These are phyloP conservation scores for Sclerotinia borealis DNA, from an alignment of 2,329 filamentous ascomycete species.

Conservation along the genomic window DNA sequence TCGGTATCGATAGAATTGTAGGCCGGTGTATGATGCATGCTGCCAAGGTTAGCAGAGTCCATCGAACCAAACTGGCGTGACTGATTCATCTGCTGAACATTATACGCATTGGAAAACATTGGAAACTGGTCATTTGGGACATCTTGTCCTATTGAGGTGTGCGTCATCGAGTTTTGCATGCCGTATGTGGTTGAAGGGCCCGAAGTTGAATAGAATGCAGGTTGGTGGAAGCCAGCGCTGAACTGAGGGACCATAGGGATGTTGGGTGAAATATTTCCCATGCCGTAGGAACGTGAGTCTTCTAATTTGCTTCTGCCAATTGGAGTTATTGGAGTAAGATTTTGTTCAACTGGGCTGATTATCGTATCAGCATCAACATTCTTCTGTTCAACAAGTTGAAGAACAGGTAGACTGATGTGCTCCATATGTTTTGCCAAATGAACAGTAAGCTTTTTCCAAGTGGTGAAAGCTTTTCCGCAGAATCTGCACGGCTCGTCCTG, in stretches of 20 bases:
- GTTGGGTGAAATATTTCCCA: conserved; percentile 26
- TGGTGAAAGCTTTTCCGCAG: conserved; percentile 72
- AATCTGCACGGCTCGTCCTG: conserved; percentile 80
- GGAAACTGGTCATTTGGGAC: conserved; percentile 18
- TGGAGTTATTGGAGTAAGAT: conserved; percentile 28
- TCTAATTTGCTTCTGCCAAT: conserved; percentile 24
- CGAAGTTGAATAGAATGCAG: conserved; percentile 18
- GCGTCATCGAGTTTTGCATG: conserved; percentile 19
- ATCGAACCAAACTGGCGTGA: conserved; percentile 19
- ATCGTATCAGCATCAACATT: conserved; percentile 55
- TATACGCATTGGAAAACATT: conserved; percentile 21
- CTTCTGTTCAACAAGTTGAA: conserved; percentile 51
- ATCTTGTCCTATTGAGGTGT: conserved; percentile 17
- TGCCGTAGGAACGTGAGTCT: conserved; percentile 25
- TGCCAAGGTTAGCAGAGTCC: conserved; percentile 15
- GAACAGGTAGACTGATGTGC: conserved; percentile 75
- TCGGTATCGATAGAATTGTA: conserved; percentile 19
- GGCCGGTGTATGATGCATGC: conserved; percentile 17
- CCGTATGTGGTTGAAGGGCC: conserved; percentile 17
- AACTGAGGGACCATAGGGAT: conserved; percentile 20
- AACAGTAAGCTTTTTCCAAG: conserved; percentile 92
- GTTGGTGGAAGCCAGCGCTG: conserved; percentile 20
- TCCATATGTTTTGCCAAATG: conserved; percentile 95
- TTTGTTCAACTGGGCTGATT: conserved; percentile 57
- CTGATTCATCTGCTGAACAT: conserved; percentile 19